Evolutionary conservation across 2,329 filamentous ascomycete genomes (phyloP).

Genomic region (Huntiella abstrusa): DNA sequence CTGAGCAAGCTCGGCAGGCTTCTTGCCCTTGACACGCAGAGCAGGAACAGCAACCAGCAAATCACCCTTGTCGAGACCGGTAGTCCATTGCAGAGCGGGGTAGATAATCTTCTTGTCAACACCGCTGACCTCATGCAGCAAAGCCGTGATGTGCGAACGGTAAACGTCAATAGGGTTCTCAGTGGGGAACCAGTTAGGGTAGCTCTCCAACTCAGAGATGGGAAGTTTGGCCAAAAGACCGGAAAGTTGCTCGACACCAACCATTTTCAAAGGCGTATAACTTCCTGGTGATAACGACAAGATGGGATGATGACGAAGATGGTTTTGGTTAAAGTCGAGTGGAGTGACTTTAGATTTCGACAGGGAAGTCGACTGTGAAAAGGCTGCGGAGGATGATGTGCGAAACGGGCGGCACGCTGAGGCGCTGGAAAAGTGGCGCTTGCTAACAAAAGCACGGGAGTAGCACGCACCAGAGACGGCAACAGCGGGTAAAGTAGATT

Average conservation of each 20-base stretch:
- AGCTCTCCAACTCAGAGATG: slow-evolving; percentile 22
- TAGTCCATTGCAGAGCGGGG: slow-evolving; percentile 59
- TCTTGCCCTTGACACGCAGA: slow-evolving; percentile 56
- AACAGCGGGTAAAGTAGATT: no score
- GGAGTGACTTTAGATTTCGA: no score
- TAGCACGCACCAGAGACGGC: neutral
- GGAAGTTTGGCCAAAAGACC: slow-evolving; percentile 18
- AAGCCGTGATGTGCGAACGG: slow-evolving; percentile 53
- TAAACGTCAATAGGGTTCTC: slow-evolving; percentile 65
- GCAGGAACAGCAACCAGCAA: slow-evolving; percentile 60
- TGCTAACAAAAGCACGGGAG: neutral
- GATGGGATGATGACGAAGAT: neutral
- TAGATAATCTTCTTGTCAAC: slow-evolving; percentile 55
- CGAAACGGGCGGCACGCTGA: no score
- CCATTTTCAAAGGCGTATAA: slow-evolving; percentile 6
- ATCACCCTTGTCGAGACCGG: slow-evolving; percentile 65
- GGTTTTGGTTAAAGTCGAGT: neutral
- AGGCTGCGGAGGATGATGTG: no score
- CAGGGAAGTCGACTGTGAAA: no score
- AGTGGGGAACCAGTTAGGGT: slow-evolving; percentile 42
- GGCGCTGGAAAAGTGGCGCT: no score
- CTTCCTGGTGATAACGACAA: neutral
- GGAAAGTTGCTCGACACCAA: slow-evolving; percentile 9
- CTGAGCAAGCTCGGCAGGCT: slow-evolving; percentile 40
- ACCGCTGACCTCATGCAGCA: slow-evolving; percentile 49